Conservation (phyloP, 2,329 filamentous ascomycete genomes). For the Monilinia vaccinii-corymbosi region DNA sequence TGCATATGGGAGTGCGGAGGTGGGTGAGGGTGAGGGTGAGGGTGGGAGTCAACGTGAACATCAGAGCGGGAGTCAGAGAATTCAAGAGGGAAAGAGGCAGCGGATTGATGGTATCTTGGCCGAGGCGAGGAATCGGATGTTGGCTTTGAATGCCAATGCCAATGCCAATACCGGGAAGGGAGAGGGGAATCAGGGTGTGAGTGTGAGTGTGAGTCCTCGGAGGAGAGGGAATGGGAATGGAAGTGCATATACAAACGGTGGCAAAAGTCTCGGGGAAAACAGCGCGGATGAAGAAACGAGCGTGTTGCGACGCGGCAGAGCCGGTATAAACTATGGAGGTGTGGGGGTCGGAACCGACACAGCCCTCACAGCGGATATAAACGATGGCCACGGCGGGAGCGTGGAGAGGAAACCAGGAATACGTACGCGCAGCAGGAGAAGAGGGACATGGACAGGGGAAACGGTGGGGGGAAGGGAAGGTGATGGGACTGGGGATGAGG, state of each 20-base stretch:
- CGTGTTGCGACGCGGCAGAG: slow-evolving; percentile 28
- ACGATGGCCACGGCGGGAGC: background rate
- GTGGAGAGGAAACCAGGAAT: background rate
- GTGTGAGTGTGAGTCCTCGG: background rate
- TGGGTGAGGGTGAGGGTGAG: too few relatives aligned
- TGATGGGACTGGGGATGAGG: background rate
- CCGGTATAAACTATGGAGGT: background rate
- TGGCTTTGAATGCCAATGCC: slow-evolving; percentile 2
- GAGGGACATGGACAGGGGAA: background rate
- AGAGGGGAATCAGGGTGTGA: background rate
- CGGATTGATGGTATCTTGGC: slow-evolving; percentile 23
- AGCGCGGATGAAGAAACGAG: slow-evolving; percentile 32
- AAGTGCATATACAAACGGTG: background rate
- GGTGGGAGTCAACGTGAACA: background rate
- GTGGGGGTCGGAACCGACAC: background rate
- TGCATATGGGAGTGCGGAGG: too few relatives aligned
- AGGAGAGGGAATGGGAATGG: background rate
- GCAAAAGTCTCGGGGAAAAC: slow-evolving; percentile 15
- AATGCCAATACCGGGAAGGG: background rate
- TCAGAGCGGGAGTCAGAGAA: background rate
- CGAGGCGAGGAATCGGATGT: slow-evolving; percentile 17
- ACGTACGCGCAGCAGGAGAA: background rate
- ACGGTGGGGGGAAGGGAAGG: background rate
- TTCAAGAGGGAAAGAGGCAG: background rate
- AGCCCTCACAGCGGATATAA: background rate